Evolutionary conservation across 1,139 yeast species (phyloP).

Genomic region (Kurtzmaniella quercitrusa): DNA sequence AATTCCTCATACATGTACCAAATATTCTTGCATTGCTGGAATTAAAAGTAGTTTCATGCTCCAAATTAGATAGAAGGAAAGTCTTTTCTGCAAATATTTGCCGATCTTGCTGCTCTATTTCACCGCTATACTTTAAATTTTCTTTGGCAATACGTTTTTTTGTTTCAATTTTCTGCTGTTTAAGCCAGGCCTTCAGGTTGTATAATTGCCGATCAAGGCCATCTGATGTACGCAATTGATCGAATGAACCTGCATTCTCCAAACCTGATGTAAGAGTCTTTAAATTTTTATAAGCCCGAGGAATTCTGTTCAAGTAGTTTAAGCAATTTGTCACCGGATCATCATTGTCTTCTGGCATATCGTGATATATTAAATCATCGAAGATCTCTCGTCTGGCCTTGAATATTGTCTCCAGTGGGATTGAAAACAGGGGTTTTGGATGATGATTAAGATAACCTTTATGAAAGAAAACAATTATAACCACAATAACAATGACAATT

Average conservation of each 20-base stretch:
- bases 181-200: slow-evolving; percentile 25
- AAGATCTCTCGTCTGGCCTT: not conserved
- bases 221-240: slow-evolving; percentile 1
- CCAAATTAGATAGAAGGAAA: slow-evolving; percentile 16
- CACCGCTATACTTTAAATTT: slow-evolving; percentile 11
- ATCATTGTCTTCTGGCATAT: not conserved
- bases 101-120: slow-evolving; percentile 10
- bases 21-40: slow-evolving; percentile 26
- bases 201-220: slow-evolving; percentile 21
- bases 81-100: slow-evolving; percentile 11
- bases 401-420: not conserved
- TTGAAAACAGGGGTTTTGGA: not conserved
- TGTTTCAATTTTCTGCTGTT: slow-evolving; percentile 12
- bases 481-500: not conserved
- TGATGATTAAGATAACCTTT: not conserved
- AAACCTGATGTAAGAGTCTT: not conserved
- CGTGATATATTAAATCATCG: not conserved
- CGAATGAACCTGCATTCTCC: not conserved
- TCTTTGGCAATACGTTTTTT: slow-evolving; percentile 13
- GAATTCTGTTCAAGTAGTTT: not conserved
- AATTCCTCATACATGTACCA: slow-evolving; percentile 25
- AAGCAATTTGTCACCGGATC: not conserved
- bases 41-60: slow-evolving; percentile 18
- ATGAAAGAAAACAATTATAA: not conserved
- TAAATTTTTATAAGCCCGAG: not conserved